Evolutionary conservation across 768 basidiomycete species (phyloP).

Genomic region (Tulasnella sp.): DNA sequence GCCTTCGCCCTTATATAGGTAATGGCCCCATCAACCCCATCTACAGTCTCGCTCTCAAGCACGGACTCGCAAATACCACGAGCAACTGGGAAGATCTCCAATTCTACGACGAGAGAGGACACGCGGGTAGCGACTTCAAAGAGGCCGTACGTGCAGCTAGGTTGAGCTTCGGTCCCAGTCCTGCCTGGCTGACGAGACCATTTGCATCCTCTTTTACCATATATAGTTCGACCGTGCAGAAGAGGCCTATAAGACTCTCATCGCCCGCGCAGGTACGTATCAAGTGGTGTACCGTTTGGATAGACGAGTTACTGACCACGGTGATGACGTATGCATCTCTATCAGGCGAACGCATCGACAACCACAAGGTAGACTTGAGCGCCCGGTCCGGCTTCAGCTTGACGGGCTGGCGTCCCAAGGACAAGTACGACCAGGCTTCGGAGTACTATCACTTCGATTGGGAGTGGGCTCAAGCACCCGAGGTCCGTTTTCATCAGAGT

Average conservation of each 20-base stretch:
- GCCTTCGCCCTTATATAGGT: slow-evolving; percentile 12
- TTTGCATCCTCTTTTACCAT: neutral
- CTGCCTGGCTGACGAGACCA: neutral
- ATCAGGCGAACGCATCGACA: slow-evolving; percentile 47
- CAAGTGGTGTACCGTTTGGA: neutral
- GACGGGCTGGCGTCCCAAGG: slow-evolving; percentile 47
- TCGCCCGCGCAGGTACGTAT: neutral
- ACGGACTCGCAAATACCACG: neutral
- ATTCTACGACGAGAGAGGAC: slow-evolving; percentile 20
- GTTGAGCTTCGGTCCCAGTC: neutral
- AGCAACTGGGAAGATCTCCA: slow-evolving; percentile 26
- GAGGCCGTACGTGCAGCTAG: neutral
- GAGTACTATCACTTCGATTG: slow-evolving; percentile 57
- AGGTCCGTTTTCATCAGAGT: slow-evolving; percentile 42
- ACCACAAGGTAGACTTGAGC: slow-evolving; percentile 53
- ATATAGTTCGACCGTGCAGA: neutral
- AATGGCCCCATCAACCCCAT: slow-evolving; percentile 59
- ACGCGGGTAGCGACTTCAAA: neutral
- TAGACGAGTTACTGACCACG: neutral
- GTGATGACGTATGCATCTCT: neutral
- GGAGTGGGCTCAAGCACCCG: slow-evolving; percentile 59
- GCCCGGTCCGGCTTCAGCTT: slow-evolving; percentile 54
- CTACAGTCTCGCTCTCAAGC: slow-evolving; percentile 45
- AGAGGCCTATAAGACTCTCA: neutral
- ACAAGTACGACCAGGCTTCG: slow-evolving; percentile 48